Base-by-base conservation (phyloP, 371 early-diverging fungal genomes). In the Phascolomyces articulosus region DNA sequence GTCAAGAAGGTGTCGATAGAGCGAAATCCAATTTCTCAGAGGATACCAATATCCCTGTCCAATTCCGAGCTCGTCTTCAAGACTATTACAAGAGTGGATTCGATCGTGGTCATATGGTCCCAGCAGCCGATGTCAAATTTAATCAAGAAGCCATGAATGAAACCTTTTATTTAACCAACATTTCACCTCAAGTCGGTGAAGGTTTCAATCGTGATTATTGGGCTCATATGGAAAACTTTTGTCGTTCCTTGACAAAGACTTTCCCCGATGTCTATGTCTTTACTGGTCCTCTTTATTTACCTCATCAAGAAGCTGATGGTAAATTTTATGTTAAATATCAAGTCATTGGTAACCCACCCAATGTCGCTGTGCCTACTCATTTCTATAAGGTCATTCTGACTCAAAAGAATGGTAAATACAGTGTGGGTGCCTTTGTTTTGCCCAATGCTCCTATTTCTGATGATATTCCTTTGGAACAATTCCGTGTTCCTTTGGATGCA, bases 361-460 rank as follows among this genome's bases (percentile, higher is more conserved):
- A 93, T 58, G 88, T 93, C 20, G 95, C 93, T 11, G 97, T 97
- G 1, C 96, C 97, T 4, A 96, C 96, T 4, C 96, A 96, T 65
- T 95, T 96, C 70, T 97, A 86, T 82, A 97, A 97, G 80, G 90
- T 92, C 41, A 86, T 94, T 51, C 60, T 93, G 75, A 80, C 80
- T 26, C 78, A 85, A 40, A 63, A 74, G 21, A 77, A 84, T 48
- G 86, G 83, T 23, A 48, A 71, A 20, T 85, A 83, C 70, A 74
- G 84, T 8, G 66, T 87, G 0, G 94, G 86, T 18, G 92, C 91
- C 0, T 97, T 97, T 72, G 91, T 96, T 2, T 62, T 97, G 53
- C 96, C 96, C n/a, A 97, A 97, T 75, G 74, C 82, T 58, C 79
- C 73, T 16, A 93, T 95, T 58, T 76, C 87, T 10, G 82, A 90